Base-by-base conservation (phyloP, 805 yeast species). In the Ogataea nakhonphanomensis region DNA sequence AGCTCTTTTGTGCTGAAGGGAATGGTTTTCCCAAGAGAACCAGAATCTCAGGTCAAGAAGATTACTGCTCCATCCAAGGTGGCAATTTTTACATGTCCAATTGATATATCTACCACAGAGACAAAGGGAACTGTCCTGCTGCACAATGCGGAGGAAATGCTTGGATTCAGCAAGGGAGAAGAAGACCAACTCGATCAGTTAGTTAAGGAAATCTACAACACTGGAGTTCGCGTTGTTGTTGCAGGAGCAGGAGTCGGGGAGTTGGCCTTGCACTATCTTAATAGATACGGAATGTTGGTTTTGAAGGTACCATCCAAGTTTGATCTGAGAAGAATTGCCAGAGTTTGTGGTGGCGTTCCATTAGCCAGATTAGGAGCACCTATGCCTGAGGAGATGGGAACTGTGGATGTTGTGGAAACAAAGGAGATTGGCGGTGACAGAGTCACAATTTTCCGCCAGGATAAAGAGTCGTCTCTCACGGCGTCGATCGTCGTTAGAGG, bases 301-400 rank as follows among this genome's bases (percentile, higher is more conserved):
- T 73, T 93, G 66, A 84, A 84, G 58, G 95, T 93, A 31, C 91
- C 95, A 47, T 84, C 95, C 50, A 93, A 93, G 62, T 93, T 93
- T 57, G 99, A 93, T 57, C 67, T 93, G 47, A 83, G 97, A 71
- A 81, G 99, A 64, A 72, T 93, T 46, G 84, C 95, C 58, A 84
- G 96, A 62, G 98, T 93, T 12, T 90, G 96, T 65, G 98, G 98
- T 35, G 97, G 97, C 31, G 84, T 97, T 21, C 97, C 98, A 43
- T 73, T 91, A 59, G 91, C 96, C 37, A 76, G 96, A 64, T 73
- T 90, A 43, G 96, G 96, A 49, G 95, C 96, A 2, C 97, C 97
- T 53, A 78, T 86, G 67, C 91, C 95, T 14, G 96, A 90, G 57
- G 97, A 91, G 66, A 77, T 87, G 72, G 99, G 99, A 40, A 59